Base-by-base conservation (phyloP, 768 basidiomycete species). In the Lactarius deliciosus region DNA sequence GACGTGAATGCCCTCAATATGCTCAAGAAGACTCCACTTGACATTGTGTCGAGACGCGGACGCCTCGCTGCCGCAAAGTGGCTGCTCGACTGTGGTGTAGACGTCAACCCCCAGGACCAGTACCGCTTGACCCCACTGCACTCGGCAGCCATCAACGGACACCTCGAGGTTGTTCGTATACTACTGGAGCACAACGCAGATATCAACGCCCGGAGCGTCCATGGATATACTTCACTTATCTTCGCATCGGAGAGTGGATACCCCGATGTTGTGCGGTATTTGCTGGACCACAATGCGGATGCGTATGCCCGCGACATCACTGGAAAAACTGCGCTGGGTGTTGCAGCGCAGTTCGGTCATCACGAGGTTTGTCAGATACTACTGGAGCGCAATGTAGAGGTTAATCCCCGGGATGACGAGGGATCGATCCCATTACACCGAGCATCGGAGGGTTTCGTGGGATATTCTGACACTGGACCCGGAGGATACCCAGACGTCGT, bases 121-220 rank as follows among this genome's bases (percentile, higher is more conserved):
- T 8, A 25, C 4, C 0, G 5, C n/a, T 1, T 0, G 11, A 50
- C 22, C 22, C 47, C 47, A 50, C 22, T 50, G 11, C 11, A 5
- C 22, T 22, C 6, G 1, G 10, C n/a, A 45, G 20, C 20, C 2
- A 1, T 2, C 0, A 0, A 8, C 2, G 20, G 20, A 1, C 20
- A 22, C n/a, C n/a, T 47, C 45, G 45, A 22, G 3, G n/a, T 47
- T 3, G n/a, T 10, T 22, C 45, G 3, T 4, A n/a, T 47, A 11
- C n/a, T 47, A n/a, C 45, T 47, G 0, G 9, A 47, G 45, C 45
- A 4, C 45, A n/a, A 47, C 4, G 45, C 10, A 9, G n/a, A 10
- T 10, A 10, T 47, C n/a, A 47, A 47, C n/a, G n/a, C n/a, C 3
- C 9, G 18, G 6, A 4, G 2, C 4, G 10, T 7, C n/a, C 0